Evolutionary conservation across 352 stramenopile species (phyloP).

Genomic region (Globisporangium uncinulatum): DNA sequence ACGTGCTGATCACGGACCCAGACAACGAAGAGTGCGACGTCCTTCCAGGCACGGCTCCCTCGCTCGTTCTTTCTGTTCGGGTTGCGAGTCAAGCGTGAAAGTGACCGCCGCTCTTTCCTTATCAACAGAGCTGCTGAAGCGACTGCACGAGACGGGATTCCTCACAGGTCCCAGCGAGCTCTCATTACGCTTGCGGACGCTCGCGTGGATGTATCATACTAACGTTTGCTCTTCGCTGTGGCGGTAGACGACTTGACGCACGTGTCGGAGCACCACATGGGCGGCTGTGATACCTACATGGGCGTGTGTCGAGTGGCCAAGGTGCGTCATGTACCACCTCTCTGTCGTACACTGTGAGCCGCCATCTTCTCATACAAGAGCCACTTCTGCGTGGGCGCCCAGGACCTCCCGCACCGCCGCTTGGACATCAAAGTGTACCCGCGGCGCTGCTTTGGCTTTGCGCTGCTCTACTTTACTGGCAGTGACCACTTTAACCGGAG

Average conservation of each 20-base stretch:
- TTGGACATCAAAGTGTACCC: conserved; percentile 88
- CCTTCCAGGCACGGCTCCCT: conserved; percentile 27
- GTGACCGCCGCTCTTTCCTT: neutral
- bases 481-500: conserved; percentile 90
- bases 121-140: conserved; percentile 40
- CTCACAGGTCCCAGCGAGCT: conserved; percentile 34
- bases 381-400: neutral
- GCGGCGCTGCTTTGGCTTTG: conserved; percentile 71
- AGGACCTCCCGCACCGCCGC: conserved; percentile 50
- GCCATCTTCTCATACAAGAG: neutral
- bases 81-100: neutral
- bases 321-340: conserved; percentile 17
- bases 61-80: neutral
- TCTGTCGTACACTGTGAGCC: neutral
- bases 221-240: neutral
- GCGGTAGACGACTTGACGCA: conserved; percentile 61
- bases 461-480: conserved; percentile 88
- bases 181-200: neutral
- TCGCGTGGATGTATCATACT: neutral
- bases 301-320: conserved; percentile 65
- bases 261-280: conserved; percentile 42
- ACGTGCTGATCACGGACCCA: conserved; percentile 76
- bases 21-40: conserved; percentile 63
- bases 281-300: conserved; percentile 81
- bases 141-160: conserved; percentile 58